Percentiles rank a stretch among this genome's conserved stretches.
These are phyloP conservation scores for Halophytophthora polymorphica DNA, from an alignment of 352 stramenopile genomes.

Conservation along the genomic window DNA sequence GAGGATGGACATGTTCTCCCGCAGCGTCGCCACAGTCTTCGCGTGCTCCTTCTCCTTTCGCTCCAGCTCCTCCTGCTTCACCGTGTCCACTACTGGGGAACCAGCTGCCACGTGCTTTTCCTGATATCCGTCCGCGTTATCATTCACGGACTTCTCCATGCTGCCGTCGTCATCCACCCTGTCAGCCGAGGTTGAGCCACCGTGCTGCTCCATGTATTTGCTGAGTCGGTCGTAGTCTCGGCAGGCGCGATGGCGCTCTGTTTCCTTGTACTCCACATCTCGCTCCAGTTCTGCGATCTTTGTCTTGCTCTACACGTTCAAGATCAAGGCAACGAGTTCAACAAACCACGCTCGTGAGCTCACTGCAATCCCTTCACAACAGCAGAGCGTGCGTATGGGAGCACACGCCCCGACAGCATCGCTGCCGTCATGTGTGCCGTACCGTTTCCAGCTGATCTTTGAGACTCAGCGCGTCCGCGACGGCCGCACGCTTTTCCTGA, in stretches of 20 bases:
- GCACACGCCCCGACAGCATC: too few species aligned
- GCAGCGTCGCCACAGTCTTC: conserved; percentile 32
- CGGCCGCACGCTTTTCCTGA: conserved; percentile 48
- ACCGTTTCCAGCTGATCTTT: conserved; percentile 60
- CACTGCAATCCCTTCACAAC: too few species aligned
- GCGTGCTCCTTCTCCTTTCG: conserved; percentile 30
- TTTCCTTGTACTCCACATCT: conserved; percentile 75
- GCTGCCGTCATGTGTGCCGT: conserved; percentile 15
- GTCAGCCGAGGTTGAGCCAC: conserved; percentile 14
- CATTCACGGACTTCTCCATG: conserved; percentile 18
- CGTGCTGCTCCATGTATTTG: conserved; percentile 43
- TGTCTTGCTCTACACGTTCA: conserved; percentile 50
- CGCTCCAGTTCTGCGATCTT: conserved; percentile 55
- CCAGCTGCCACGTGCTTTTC: conserved; percentile 8
- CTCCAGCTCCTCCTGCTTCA: conserved; percentile 31
- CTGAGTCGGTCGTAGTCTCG: conserved; percentile 72
- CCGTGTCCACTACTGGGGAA: conserved; percentile 8
- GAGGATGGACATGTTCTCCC: conserved; percentile 35
- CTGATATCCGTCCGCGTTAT: conserved; percentile 19
- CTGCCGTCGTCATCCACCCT: conserved; percentile 17
- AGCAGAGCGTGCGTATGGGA: too few species aligned
- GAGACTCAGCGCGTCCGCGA: conserved; percentile 37
- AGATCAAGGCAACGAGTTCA: too few species aligned
- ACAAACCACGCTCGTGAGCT: too few species aligned
- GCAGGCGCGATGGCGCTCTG: conserved; percentile 72